Evolutionary conservation across 2,329 filamentous ascomycete genomes (phyloP), one percentile per base, ranked within the genome.

Genomic region (Calonectria pseudoturangicola): DNA sequence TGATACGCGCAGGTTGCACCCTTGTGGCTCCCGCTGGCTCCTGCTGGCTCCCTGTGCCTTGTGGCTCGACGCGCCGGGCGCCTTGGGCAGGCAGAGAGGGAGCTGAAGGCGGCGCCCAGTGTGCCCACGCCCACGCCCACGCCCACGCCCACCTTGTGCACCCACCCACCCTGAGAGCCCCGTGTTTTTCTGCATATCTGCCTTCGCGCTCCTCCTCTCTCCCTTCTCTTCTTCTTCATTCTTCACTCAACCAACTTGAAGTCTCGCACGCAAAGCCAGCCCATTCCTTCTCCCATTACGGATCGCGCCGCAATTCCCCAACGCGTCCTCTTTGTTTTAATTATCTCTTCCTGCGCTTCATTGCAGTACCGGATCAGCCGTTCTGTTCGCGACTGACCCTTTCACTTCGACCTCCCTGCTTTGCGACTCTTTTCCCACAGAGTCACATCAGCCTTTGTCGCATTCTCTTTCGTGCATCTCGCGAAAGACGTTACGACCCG

Each of bases 141-240:
- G 21, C 21, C 21, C 21, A 21, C 21, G 21, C 21, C 21, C 21
- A 21, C 21, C 21, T 21, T 36, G 13, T 16, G 33, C 33, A 21
- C 33, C 25, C 77, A 77, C 33, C 33, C 33, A 36, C 33, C 33
- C 33, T 36, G 33, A 36, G 33, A 3, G 33, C 33, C 79, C 79
- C 76, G 67, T 80, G 73, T 78, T 80, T 80, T 80, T 54, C 75
- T 76, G 63, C 68, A 67, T 68, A 48, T 71, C 62, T 74, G 68
- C 70, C 68, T 73, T 66, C 62, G 36, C 47, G 71, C 63, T 66
- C 68, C 65, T 68, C 45, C 50, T 54, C 73, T 63, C 75, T 50
- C 45, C 67, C 39, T 41, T 66, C 43, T 54, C 70, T 66, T 64
- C 39, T 65, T 67, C 70, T 71, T 75, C 76, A 75, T 74, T 75